Percentiles rank a stretch among this genome's conserved stretches.
Conservation (phyloP, 768 basidiomycete genomes). For the Exidia glandulosa region DNA sequence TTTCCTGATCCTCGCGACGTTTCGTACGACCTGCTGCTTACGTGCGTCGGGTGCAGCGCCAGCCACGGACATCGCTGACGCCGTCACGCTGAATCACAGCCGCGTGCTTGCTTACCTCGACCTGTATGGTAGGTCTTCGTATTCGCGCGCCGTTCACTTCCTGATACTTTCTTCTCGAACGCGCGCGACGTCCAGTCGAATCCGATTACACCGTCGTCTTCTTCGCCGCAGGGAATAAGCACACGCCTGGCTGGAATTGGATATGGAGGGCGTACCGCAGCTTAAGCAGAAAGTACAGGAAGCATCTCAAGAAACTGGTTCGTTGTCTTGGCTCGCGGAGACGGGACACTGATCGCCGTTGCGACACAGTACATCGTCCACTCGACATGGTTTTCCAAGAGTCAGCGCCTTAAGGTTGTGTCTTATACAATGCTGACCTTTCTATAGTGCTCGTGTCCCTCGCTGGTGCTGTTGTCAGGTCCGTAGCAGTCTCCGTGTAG, state of each 20-base stretch:
- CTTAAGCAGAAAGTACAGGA: constrained; percentile 71
- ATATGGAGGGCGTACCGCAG: constrained; percentile 84
- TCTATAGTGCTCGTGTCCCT: constrained; percentile 73
- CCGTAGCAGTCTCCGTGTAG: background rate
- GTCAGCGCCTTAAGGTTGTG: constrained; percentile 27
- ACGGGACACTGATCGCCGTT: background rate
- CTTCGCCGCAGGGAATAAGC: constrained; percentile 66
- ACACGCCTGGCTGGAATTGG: constrained; percentile 81
- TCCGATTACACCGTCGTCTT: constrained; percentile 83
- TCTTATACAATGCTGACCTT: constrained; percentile 5
- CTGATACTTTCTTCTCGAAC: no score
- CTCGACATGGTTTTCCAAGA: constrained; percentile 80
- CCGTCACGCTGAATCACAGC: constrained; percentile 22
- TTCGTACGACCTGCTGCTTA: constrained; percentile 64
- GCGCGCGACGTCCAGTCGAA: constrained; percentile 49
- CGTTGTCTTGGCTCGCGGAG: background rate
- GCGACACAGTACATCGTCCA: constrained; percentile 66
- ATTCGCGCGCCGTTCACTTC: background rate
- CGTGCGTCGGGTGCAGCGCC: constrained; percentile 32
- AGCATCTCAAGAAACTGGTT: constrained; percentile 77
- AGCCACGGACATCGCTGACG: background rate
- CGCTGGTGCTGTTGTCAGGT: constrained; percentile 82
- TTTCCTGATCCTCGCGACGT: constrained; percentile 70
- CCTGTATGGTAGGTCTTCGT: constrained; percentile 50
- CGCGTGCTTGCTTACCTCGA: constrained; percentile 71